A percentile compares a stretch with the other conserved stretches of the same genome.
Conservation (phyloP, 1,284 basidiomycete genomes). For the Ceratorhiza oryzae-sativae region DNA sequence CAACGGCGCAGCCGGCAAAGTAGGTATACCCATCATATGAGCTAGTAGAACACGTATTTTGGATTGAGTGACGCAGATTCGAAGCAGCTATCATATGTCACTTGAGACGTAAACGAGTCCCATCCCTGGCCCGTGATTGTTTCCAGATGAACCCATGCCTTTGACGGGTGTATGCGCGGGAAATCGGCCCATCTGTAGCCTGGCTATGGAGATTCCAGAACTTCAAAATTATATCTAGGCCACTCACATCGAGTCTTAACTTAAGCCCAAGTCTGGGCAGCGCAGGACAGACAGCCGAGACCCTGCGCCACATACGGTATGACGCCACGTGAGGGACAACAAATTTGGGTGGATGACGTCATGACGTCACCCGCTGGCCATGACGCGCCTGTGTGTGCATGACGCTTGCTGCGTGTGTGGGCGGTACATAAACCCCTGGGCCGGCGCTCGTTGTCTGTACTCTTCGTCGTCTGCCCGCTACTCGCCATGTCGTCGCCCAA, state of each 20-base stretch:
- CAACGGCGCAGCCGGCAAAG: no score
- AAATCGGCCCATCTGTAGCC: no score
- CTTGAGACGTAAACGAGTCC: no score
- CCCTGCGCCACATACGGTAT: neutral
- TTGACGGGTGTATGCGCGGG: no score
- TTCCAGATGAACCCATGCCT: no score
- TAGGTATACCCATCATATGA: no score
- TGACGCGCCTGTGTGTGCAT: constrained; percentile 3
- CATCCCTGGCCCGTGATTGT: no score
- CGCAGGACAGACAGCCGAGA: neutral
- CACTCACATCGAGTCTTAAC: neutral
- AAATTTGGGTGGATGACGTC: constrained; percentile 16
- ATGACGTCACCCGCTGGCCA: neutral
- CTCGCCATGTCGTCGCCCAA: constrained; percentile 25
- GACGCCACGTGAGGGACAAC: neutral
- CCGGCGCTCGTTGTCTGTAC: neutral
- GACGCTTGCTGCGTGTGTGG: neutral
- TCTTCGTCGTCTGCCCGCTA: neutral
- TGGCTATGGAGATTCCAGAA: no score
- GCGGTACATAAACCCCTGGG: constrained; percentile 4
- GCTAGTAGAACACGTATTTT: no score
- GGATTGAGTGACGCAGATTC: no score
- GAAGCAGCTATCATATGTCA: no score
- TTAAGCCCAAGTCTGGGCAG: neutral
- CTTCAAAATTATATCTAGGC: no score